Percentiles rank a stretch among this genome's conserved stretches.
phyloP scores from a whole-genome alignment of 331 rosid species.

The Phaseolus coccineus region DNA sequence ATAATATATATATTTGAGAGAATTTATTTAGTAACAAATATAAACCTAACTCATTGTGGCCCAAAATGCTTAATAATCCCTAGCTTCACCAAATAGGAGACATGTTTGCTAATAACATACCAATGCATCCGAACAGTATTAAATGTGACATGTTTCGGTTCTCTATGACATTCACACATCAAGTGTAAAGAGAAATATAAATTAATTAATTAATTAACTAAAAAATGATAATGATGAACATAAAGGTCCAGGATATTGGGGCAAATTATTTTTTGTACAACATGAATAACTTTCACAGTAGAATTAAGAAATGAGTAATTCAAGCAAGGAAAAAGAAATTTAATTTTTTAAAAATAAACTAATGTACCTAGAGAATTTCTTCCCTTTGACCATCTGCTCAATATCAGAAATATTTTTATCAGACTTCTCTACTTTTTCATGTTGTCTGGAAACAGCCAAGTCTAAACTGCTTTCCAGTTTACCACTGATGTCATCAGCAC shows the following conservation, averaged over 20 bases:
- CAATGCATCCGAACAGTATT: background rate
- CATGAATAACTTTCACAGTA: slow-evolving; percentile 20
- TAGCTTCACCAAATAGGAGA: background rate
- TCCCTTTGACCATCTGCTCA: slow-evolving; percentile 47
- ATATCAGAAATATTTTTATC: slow-evolving; percentile 51
- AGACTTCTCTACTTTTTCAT: slow-evolving; percentile 40
- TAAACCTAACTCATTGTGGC: background rate
- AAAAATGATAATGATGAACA: background rate
- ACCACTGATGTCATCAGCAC: slow-evolving; percentile 20
- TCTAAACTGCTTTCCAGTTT: slow-evolving; percentile 34
- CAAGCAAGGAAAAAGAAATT: slow-evolving; percentile 15
- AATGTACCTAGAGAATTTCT: slow-evolving; percentile 53
- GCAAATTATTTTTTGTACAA: slow-evolving; percentile 32
- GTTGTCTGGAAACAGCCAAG: slow-evolving; percentile 12
- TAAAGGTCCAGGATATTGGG: background rate
- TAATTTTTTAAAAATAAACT: slow-evolving; percentile 12
- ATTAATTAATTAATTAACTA: background rate
- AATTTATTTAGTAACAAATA: slow-evolving; percentile 1
- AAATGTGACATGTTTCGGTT: background rate
- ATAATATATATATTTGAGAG: background rate
- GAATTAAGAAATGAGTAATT: slow-evolving; percentile 28
- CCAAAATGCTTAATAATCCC: background rate
- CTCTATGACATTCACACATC: background rate
- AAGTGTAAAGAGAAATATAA: background rate
- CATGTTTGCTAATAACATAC: slow-evolving; percentile 16